phyloP scores from a whole-genome alignment of 805 yeast species.

The Saturnispora bothae region DNA sequence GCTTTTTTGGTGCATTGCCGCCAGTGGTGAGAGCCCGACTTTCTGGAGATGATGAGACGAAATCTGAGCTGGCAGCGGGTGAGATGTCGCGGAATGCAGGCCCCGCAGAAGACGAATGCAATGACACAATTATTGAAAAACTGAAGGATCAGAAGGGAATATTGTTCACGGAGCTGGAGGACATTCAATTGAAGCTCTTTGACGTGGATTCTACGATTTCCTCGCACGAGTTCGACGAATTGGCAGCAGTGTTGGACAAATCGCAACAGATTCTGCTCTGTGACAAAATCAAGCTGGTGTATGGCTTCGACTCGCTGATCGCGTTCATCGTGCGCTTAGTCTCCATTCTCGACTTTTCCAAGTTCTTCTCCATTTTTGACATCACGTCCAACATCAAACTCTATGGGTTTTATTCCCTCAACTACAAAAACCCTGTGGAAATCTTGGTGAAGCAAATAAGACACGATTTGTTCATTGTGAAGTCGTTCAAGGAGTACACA shows the following conservation, averaged over 20 bases:
- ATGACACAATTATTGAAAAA: conserved; percentile 10
- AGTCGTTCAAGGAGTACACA: conserved; percentile 24
- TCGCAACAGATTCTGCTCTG: conserved; percentile 16
- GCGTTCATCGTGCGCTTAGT: conserved; percentile 19
- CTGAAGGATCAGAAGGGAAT: conserved; percentile 19
- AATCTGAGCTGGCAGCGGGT: too few relatives aligned
- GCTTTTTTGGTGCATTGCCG: conserved; percentile 15
- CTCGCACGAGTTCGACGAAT: conserved; percentile 17
- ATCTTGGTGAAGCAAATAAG: conserved; percentile 24
- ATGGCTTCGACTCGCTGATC: conserved; percentile 18
- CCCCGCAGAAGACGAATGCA: not conserved
- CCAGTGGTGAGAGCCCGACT: not conserved
- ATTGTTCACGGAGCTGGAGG: conserved; percentile 19
- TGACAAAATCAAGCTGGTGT: conserved; percentile 22
- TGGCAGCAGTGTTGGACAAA: conserved; percentile 13
- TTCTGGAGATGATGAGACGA: not conserved
- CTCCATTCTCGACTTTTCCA: conserved; percentile 17
- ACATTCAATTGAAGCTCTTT: conserved; percentile 21
- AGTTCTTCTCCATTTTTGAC: conserved; percentile 23
- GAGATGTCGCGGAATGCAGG: not conserved
- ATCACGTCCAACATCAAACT: conserved; percentile 24
- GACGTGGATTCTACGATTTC: conserved; percentile 22
- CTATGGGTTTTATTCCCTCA: conserved; percentile 23
- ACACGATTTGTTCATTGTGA: conserved; percentile 22
- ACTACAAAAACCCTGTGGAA: conserved; percentile 22